Evolutionary conservation across 805 yeast species (phyloP).

Genomic region (Diddensiella santjacobensis): DNA sequence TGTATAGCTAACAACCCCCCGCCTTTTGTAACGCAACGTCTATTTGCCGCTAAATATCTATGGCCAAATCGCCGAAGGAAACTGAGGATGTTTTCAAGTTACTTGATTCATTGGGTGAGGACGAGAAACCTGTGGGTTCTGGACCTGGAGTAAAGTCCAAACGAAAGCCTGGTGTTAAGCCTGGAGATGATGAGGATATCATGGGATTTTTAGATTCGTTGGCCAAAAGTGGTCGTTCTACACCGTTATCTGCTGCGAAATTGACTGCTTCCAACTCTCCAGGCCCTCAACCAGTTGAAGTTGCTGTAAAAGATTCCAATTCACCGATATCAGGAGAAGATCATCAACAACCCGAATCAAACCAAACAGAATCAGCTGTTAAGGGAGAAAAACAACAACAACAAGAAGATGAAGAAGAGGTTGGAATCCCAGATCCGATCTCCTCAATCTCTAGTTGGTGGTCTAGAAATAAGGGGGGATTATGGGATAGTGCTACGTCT

Average conservation of each 20-base stretch:
- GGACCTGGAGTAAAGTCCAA: slow-evolving; percentile 3
- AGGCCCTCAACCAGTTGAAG: slow-evolving; percentile 5
- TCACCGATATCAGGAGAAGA: neutral
- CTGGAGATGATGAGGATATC: slow-evolving; percentile 38
- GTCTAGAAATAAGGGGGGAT: slow-evolving; percentile 35
- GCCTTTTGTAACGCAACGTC: no score
- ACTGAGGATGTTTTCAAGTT: slow-evolving; percentile 39
- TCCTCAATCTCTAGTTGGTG: slow-evolving; percentile 36
- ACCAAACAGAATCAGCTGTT: neutral
- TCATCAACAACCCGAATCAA: neutral
- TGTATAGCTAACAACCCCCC: no score
- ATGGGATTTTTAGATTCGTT: slow-evolving; percentile 41
- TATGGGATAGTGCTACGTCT: slow-evolving; percentile 38
- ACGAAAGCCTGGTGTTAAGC: slow-evolving; percentile 3
- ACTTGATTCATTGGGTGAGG: slow-evolving; percentile 36
- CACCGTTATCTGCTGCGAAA: slow-evolving; percentile 15
- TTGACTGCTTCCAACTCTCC: neutral
- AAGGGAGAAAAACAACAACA: neutral
- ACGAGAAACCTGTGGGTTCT: slow-evolving; percentile 14
- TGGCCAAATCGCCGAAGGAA: slow-evolving; percentile 13
- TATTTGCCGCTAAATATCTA: slow-evolving; percentile 5
- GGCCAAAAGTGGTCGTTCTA: slow-evolving; percentile 25
- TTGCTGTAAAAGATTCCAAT: slow-evolving; percentile 1
- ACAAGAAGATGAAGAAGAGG: neutral
- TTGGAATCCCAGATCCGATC: slow-evolving; percentile 28